These are phyloP conservation scores for Aphanocladium album DNA, from an alignment of 2,329 filamentous ascomycete genomes.

Conservation along the genomic window DNA sequence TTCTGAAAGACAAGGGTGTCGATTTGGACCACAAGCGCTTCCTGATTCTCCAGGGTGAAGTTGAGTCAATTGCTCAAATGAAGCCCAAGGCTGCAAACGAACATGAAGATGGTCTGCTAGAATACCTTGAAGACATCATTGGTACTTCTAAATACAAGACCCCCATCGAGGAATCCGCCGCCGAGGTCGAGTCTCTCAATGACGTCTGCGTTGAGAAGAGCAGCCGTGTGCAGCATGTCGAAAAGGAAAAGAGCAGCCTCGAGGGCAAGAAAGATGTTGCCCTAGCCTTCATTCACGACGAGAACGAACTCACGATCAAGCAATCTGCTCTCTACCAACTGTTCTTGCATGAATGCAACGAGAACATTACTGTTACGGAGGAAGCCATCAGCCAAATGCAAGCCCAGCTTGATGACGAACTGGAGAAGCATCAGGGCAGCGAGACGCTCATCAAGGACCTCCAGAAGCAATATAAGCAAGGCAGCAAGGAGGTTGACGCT, in stretches of 20 bases:
- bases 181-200: slow-evolving; percentile 87
- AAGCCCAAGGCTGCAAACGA: slow-evolving; percentile 93
- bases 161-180: slow-evolving; percentile 88
- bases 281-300: slow-evolving; percentile 79
- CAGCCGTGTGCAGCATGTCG: slow-evolving; percentile 90
- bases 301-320: slow-evolving; percentile 87
- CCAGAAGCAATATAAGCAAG: slow-evolving; percentile 76
- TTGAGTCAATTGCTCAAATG: slow-evolving; percentile 99
- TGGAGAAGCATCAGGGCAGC: slow-evolving; percentile 86
- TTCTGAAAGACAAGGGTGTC: slow-evolving; percentile 82
- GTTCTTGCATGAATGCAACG: slow-evolving; percentile 79
- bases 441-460: slow-evolving; percentile 87
- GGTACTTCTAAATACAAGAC: slow-evolving; percentile 98
- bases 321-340: slow-evolving; percentile 91
- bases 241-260: slow-evolving; percentile 89
- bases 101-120: slow-evolving; percentile 90
- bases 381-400: slow-evolving; percentile 92
- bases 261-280: slow-evolving; percentile 98
- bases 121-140: slow-evolving; percentile 98
- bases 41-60: slow-evolving; percentile 92
- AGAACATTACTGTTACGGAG: slow-evolving; percentile 82
- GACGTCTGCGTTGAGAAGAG: slow-evolving; percentile 95
- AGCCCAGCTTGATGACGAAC: slow-evolving; percentile 74
- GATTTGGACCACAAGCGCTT: slow-evolving; percentile 98
- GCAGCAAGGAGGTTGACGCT: slow-evolving; percentile 75